Evolutionary conservation across 148 eudicot genomes (phyloP).

Genomic region (Spergularia bocconei): DNA sequence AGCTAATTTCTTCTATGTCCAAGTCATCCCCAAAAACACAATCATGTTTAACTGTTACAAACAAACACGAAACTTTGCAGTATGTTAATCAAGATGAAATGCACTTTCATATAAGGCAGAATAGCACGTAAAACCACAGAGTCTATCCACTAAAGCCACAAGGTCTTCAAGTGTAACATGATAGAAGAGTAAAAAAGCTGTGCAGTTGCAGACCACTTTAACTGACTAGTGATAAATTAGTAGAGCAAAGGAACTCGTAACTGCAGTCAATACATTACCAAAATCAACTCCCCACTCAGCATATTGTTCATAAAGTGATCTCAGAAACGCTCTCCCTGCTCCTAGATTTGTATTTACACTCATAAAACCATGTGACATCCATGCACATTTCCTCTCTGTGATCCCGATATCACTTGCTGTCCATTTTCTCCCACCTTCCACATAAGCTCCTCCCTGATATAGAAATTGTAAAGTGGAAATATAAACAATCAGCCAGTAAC

Average conservation of each 20-base stretch:
- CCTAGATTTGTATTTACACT: constrained; percentile 68
- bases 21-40: constrained; percentile 95
- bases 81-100: too few species aligned
- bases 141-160: too few species aligned
- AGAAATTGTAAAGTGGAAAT: background rate
- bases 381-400: constrained; percentile 67
- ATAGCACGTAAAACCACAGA: too few species aligned
- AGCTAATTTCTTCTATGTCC: constrained; percentile 65
- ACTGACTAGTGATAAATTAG: background rate
- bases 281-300: constrained; percentile 97
- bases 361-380: constrained; percentile 98
- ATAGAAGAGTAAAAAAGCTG: too few species aligned
- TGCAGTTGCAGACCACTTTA: background rate
- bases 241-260: background rate
- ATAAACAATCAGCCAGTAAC: background rate
- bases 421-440: constrained; percentile 67
- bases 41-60: constrained; percentile 79
- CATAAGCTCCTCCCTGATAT: constrained; percentile 64
- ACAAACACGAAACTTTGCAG: constrained; percentile 10
- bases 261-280: constrained; percentile 42
- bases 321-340: constrained; percentile 92
- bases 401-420: constrained; percentile 74
- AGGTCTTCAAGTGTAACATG: too few species aligned
- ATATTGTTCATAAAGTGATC: constrained; percentile 89
- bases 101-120: background rate